phyloP scores from a whole-genome alignment of 495 filamentous ascomycete genomes.

The Neurospora intermedia region DNA sequence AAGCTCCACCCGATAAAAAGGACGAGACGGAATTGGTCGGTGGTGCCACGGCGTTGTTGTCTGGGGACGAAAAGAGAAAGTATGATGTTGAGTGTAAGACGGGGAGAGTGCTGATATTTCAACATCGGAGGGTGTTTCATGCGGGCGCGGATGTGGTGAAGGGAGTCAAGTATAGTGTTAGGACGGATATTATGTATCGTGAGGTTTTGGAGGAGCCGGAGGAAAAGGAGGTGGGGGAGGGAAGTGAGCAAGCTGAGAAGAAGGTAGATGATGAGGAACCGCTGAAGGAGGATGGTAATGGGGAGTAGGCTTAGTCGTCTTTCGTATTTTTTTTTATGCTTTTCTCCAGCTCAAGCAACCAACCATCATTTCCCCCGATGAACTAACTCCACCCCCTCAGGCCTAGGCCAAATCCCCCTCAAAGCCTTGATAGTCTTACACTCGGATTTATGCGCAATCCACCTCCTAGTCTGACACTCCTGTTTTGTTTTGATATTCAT shows the following conservation, averaged over 20 bases:
- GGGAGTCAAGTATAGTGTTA: conserved; percentile 69
- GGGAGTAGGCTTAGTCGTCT: not conserved
- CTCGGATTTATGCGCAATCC: conserved; percentile 33
- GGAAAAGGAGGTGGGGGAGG: not conserved
- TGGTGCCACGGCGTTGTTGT: conserved; percentile 56
- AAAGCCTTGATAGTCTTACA: conserved; percentile 32
- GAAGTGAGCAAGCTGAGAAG: not conserved
- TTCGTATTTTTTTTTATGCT: not conserved
- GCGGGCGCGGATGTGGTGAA: conserved; percentile 59
- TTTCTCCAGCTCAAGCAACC: not conserved
- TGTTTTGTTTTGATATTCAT: not conserved
- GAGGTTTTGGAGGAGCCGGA: conserved; percentile 2
- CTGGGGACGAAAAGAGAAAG: conserved; percentile 30
- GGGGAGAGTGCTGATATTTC: conserved; percentile 67
- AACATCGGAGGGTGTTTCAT: conserved; percentile 59
- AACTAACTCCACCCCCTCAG: not conserved
- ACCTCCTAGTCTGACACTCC: conserved; percentile 32
- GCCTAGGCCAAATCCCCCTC: conserved; percentile 24
- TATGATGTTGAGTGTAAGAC: conserved; percentile 58
- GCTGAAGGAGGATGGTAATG: not conserved
- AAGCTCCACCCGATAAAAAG: conserved; percentile 8
- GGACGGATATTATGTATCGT: conserved; percentile 70
- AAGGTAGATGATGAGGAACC: not conserved
- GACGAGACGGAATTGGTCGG: conserved; percentile 37
- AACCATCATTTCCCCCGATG: not conserved